Evolutionary conservation across 345 rosid species (phyloP).

Genomic region (Rhodomyrtus tomentosa): DNA sequence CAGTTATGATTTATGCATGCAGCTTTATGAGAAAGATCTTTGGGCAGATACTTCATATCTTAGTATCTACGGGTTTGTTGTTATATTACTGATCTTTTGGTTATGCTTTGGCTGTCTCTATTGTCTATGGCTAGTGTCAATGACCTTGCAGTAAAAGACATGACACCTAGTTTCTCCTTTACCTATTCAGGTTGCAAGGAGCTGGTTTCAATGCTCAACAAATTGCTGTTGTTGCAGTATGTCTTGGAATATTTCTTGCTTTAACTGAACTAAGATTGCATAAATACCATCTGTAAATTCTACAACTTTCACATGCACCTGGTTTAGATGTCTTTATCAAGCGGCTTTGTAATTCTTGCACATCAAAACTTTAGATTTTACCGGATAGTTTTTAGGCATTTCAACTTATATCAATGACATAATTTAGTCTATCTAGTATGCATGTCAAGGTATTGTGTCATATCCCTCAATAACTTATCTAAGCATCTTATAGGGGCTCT

Average conservation of each 20-base stretch:
- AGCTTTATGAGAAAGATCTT: slow-evolving; percentile 83
- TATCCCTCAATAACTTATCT: background rate
- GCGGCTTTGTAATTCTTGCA: background rate
- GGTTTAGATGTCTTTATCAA: background rate
- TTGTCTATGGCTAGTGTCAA: background rate
- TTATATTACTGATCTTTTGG: background rate
- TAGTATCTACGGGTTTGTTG: slow-evolving; percentile 62
- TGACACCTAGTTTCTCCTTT: slow-evolving; percentile 1
- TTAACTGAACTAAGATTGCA: background rate
- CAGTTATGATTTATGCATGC: slow-evolving; percentile 67
- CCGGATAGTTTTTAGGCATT: background rate
- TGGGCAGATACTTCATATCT: slow-evolving; percentile 64
- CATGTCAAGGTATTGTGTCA: background rate
- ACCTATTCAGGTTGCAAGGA: slow-evolving; percentile 40
- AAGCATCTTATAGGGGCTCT: slow-evolving; percentile 56
- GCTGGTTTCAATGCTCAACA: slow-evolving; percentile 66
- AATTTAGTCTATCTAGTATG: background rate
- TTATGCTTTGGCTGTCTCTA: background rate
- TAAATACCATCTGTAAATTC: background rate
- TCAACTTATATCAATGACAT: background rate
- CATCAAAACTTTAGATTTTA: background rate
- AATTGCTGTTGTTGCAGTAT: slow-evolving; percentile 78
- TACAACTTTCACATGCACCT: background rate
- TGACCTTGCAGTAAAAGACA: background rate
- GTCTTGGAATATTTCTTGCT: background rate